phyloP scores from a whole-genome alignment of 2,329 filamentous ascomycete genomes.

The Ophiocordyceps camponoti-floridani region DNA sequence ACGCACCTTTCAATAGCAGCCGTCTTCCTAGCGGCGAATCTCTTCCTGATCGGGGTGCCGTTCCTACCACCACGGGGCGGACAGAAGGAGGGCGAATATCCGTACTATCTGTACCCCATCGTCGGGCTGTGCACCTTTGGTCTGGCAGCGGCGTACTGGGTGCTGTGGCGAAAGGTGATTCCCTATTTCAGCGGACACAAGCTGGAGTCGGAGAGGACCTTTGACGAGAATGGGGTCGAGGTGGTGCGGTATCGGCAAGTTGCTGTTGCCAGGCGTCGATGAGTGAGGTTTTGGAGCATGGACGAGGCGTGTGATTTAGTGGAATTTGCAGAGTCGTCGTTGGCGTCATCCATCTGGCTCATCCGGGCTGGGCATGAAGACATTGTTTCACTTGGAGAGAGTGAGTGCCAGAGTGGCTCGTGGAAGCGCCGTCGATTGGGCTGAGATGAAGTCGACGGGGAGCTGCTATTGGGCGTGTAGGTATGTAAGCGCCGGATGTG shows the following conservation, averaged over 20 bases:
- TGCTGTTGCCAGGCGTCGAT: slow-evolving; percentile 1
- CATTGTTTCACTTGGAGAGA: too few species aligned
- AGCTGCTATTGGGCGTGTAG: too few species aligned
- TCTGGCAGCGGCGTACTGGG: slow-evolving; percentile 33
- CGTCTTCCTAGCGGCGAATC: slow-evolving; percentile 30
- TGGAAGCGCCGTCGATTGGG: too few species aligned
- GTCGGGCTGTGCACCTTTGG: slow-evolving; percentile 33
- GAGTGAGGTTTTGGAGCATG: neutral
- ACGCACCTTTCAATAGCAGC: slow-evolving; percentile 28
- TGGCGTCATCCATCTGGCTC: too few species aligned
- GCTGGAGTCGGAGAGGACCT: slow-evolving; percentile 23
- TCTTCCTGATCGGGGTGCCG: slow-evolving; percentile 33
- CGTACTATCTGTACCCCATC: slow-evolving; percentile 37
- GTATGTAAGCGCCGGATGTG: too few species aligned
- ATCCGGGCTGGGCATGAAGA: too few species aligned
- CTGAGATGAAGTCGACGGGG: too few species aligned
- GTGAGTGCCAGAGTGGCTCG: too few species aligned
- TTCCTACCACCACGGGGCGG: slow-evolving; percentile 33
- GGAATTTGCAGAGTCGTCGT: too few species aligned
- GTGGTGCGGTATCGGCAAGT: slow-evolving; percentile 22
- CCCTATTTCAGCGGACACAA: slow-evolving; percentile 30
- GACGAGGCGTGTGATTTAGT: too few species aligned
- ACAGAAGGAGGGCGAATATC: slow-evolving; percentile 29
- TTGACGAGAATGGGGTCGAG: slow-evolving; percentile 21
- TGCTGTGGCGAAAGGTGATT: slow-evolving; percentile 29